phyloP scores from a whole-genome alignment of 176 grass and related monocot species.

The Raddia distichophylla region DNA sequence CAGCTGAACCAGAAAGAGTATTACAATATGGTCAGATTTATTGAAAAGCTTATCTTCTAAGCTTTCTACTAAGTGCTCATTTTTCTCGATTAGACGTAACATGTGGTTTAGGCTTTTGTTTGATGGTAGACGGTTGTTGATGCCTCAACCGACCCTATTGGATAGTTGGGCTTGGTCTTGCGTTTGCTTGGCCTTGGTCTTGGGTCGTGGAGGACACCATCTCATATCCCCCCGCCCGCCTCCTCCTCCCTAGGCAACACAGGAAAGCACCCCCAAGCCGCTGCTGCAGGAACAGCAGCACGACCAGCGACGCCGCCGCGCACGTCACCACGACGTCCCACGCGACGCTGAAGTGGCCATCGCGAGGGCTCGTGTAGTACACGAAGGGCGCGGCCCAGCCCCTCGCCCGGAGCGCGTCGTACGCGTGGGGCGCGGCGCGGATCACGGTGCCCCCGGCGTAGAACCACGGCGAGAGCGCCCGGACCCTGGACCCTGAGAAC shows the following conservation, averaged over 20 bases:
- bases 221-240: constrained; percentile 44
- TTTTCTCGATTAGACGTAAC: too few relatives aligned
- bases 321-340: constrained; percentile 66
- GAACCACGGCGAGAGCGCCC: constrained; percentile 50
- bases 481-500: constrained; percentile 35
- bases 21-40: too few relatives aligned
- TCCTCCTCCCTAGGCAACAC: constrained; percentile 32
- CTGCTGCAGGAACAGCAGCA: constrained; percentile 67
- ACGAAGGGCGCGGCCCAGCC: constrained; percentile 27
- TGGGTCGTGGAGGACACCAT: constrained; percentile 40
- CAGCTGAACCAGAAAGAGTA: too few relatives aligned
- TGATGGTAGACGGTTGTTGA: too few relatives aligned
- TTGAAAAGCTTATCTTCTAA: too few relatives aligned
- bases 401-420: constrained; percentile 52
- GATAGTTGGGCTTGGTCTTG: too few relatives aligned
- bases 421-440: constrained; percentile 48
- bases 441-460: constrained; percentile 49
- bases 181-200: too few relatives aligned
- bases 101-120: too few relatives aligned
- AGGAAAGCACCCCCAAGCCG: constrained; percentile 38
- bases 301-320: constrained; percentile 45
- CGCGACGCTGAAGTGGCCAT: constrained; percentile 51
- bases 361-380: constrained; percentile 52
- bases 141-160: too few relatives aligned
- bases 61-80: too few relatives aligned